Evolutionary conservation across 331 rosid species (phyloP).

Genomic region (Spiraea crenata): DNA sequence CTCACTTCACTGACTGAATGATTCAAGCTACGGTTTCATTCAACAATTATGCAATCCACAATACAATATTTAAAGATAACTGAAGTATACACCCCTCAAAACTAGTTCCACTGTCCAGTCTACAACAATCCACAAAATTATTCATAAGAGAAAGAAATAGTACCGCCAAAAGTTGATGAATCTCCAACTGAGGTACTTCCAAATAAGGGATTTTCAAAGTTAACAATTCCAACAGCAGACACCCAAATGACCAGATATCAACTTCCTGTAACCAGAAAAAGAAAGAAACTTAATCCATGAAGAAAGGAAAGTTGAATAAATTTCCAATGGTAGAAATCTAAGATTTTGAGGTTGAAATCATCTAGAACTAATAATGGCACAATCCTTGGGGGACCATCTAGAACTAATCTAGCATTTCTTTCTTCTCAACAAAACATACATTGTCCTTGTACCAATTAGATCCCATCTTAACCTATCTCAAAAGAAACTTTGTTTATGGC

Average conservation of each 20-base stretch:
- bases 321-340: not conserved
- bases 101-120: not conserved
- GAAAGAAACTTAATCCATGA: constrained; percentile 16
- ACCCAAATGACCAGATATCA: constrained; percentile 98
- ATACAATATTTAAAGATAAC: not conserved
- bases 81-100: not conserved
- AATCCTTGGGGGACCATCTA: too few relatives aligned
- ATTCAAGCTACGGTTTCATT: not conserved
- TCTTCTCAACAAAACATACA: not conserved
- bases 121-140: not conserved
- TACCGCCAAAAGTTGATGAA: constrained; percentile 73
- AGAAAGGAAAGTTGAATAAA: not conserved
- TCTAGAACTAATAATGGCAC: not conserved
- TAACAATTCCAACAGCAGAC: constrained; percentile 79
- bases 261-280: constrained; percentile 59
- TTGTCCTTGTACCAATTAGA: not conserved
- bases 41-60: not conserved
- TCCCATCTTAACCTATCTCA: not conserved
- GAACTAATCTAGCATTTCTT: too few relatives aligned
- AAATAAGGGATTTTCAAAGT: constrained; percentile 69
- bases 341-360: not conserved
- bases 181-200: constrained; percentile 53
- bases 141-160: not conserved
- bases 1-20: not conserved
- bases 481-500: not conserved